These are phyloP conservation scores for Saccharum spontaneum DNA, from an alignment of 176 grass and related monocot species.

Conservation along the genomic window DNA sequence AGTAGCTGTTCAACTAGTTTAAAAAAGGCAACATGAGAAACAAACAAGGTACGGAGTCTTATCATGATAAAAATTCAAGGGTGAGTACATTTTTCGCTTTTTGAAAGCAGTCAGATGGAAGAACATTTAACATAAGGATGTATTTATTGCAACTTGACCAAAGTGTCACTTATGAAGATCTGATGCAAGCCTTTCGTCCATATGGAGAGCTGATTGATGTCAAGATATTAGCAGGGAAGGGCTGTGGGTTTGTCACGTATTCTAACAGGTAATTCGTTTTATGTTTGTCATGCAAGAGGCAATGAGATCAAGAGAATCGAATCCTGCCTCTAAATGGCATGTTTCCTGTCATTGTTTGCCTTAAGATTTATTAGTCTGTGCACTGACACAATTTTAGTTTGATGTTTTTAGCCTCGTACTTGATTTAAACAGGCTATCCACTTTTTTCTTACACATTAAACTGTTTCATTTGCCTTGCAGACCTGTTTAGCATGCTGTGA, in stretches of 20 bases:
- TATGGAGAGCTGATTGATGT: conserved; percentile 55
- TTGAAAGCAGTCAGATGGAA: conserved; percentile 26
- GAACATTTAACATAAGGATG: neutral
- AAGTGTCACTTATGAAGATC: conserved; percentile 48
- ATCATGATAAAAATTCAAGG: conserved; percentile 44
- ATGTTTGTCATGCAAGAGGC: too few species aligned
- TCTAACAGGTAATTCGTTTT: conserved; percentile 33
- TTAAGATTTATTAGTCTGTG: too few species aligned
- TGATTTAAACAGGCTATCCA: too few species aligned
- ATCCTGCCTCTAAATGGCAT: too few species aligned
- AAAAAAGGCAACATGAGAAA: neutral
- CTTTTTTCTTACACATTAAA: too few species aligned
- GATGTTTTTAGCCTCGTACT: too few species aligned
- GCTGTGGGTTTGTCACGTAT: conserved; percentile 57
- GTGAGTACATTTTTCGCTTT: conserved; percentile 41
- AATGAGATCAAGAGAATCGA: too few species aligned
- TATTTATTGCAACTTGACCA: conserved; percentile 32
- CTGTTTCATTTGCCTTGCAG: too few species aligned
- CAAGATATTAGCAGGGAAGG: conserved; percentile 43
- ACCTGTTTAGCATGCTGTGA: too few species aligned
- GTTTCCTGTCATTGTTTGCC: too few species aligned
- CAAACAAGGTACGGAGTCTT: conserved; percentile 23
- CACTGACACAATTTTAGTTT: too few species aligned
- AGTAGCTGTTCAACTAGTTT: neutral
- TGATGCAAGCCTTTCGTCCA: conserved; percentile 46